A percentile compares a stretch with the other conserved stretches of the same genome.
phyloP scores from a whole-genome alignment of 805 yeast species.

The Naumovozyma baii region DNA sequence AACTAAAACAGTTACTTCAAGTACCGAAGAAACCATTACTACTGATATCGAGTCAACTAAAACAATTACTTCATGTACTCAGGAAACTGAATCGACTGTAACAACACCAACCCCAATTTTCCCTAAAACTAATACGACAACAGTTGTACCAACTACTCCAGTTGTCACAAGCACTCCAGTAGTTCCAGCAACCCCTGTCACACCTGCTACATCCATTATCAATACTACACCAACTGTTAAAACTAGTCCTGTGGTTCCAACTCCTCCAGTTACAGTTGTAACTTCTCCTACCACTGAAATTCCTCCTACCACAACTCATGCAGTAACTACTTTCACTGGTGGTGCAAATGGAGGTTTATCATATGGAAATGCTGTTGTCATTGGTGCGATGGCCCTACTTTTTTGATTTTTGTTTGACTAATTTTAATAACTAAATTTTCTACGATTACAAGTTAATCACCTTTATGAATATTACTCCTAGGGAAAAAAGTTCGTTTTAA shows the following conservation, averaged over 20 bases:
- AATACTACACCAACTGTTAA: too few species aligned
- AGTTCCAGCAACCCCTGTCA: too few species aligned
- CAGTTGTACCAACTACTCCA: too few species aligned
- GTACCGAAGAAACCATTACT: too few species aligned
- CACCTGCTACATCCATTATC: too few species aligned
- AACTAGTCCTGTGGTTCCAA: conserved; percentile 6
- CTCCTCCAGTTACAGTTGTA: conserved; percentile 3
- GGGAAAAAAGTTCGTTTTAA: not conserved
- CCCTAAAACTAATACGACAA: too few species aligned
- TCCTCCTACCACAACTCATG: not conserved
- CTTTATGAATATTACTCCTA: not conserved
- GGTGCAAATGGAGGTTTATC: conserved; percentile 38
- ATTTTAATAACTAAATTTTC: not conserved
- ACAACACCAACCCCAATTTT: too few species aligned
- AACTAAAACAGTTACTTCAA: too few species aligned
- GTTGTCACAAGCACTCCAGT: too few species aligned
- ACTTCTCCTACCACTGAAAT: not conserved
- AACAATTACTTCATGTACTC: too few species aligned
- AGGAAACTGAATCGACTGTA: too few species aligned
- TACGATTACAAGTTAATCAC: not conserved
- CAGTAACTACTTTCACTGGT: conserved; percentile 31
- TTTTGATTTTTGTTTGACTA: not conserved
- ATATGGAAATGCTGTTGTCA: conserved; percentile 40
- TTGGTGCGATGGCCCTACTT: conserved; percentile 37
- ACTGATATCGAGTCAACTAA: too few species aligned